phyloP scores from a whole-genome alignment of 139 green algal genomes.

The Chlamydomonas asymmetrica region DNA sequence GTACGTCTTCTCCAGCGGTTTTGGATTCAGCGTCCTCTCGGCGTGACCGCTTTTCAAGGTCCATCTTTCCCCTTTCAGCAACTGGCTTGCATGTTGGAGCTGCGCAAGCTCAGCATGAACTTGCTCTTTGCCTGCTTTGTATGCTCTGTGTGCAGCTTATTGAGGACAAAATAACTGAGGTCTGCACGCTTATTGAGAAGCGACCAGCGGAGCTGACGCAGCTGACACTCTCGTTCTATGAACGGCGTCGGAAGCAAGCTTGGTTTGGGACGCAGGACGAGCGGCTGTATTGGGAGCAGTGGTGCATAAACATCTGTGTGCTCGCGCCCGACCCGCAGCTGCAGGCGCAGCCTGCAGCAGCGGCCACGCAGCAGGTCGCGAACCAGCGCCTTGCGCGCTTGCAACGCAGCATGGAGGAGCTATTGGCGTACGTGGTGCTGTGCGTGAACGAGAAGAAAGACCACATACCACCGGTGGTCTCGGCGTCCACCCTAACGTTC shows the following conservation, averaged over 20 bases:
- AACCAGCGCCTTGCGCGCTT: conserved; percentile 50
- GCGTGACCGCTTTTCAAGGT: too few species aligned
- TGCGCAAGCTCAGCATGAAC: too few species aligned
- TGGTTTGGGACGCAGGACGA: conserved; percentile 74
- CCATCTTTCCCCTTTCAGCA: too few species aligned
- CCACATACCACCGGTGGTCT: conserved; percentile 89
- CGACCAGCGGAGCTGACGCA: conserved; percentile 22
- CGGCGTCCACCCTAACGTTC: conserved; percentile 70
- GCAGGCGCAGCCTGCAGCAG: background rate
- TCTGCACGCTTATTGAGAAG: conserved; percentile 30
- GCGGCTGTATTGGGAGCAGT: conserved; percentile 90
- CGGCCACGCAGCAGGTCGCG: too few species aligned
- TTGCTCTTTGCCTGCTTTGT: too few species aligned
- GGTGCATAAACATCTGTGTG: too few species aligned
- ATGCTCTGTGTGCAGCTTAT: conserved; percentile 10
- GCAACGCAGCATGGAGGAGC: conserved; percentile 38
- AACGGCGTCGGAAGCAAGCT: conserved; percentile 67
- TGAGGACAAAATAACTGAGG: conserved; percentile 20
- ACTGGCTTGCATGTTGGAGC: too few species aligned
- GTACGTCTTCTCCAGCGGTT: too few species aligned
- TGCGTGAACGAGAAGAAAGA: conserved; percentile 83
- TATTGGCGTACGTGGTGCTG: conserved; percentile 39
- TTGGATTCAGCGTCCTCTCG: too few species aligned
- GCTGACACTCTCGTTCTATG: conserved; percentile 79
- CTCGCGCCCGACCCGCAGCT: too few species aligned